Base-by-base conservation (phyloP, 352 stramenopile species). In the Phytophthora vignae region DNA sequence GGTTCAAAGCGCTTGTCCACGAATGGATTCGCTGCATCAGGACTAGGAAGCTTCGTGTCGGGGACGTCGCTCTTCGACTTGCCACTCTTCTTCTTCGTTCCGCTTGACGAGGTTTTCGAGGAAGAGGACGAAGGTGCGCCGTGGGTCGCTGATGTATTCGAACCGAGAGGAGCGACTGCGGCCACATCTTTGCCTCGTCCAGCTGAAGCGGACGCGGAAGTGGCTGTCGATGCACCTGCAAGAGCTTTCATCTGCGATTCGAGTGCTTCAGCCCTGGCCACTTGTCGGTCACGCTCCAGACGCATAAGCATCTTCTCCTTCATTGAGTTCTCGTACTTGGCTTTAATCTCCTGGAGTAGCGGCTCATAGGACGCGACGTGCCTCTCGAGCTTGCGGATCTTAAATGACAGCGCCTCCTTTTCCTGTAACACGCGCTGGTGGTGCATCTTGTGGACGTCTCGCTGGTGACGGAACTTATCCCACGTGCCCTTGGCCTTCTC, bases 241-340 rank as follows among this genome's bases (percentile, higher is more conserved):
- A 88, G 33, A 4, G 79, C 68, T 66, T 91, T 92, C 12, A 98
- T 74, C 61, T 98, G 92, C 12, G 76, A 67, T 65, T 98, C 93
- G 1, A 98, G 80, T n/a, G 90, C 90, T 55, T 98, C 90, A 7
- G 91, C 88, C 59, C 87, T 92, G 17, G 95, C 93, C 31, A 88
- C 91, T 60, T 97, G 90, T 1, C 94, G 91, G 64, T 99, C 96
- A 19, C 96, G 79, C 73, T 99, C 95, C 46, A 99, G 90, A 7
- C 93, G 90, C 88, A 98, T 97, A 31, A 99, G 90, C 95, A 98
- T 99, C 73, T 99, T 99, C 74, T 99, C 96, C 74, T 99, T 99
- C 90, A 98, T 98, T 7, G 92, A 94, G 53, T 92, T 92, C 71
- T 98, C 92, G 72, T 99, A 98, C 77, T 98, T 98, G 59, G 80